Percentiles rank a stretch among this genome's conserved stretches.
phyloP scores from a whole-genome alignment of 1,284 basidiomycete species.

The Cryptococcus deneoformans region DNA sequence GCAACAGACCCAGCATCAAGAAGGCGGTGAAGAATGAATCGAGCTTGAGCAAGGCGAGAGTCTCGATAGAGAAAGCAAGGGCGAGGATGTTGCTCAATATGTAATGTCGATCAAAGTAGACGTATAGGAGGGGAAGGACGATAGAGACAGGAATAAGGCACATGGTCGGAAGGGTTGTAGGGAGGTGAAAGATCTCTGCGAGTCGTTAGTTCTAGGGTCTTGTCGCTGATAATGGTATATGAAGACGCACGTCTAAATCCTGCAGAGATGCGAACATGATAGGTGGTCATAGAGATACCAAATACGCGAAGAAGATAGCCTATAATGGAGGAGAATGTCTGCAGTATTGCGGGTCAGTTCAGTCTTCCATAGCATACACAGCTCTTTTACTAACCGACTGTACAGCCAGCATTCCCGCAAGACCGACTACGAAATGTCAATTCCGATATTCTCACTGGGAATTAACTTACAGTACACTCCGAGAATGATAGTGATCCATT shows the following conservation, averaged over 20 bases:
- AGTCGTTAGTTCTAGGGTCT: not conserved
- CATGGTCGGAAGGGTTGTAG: slow-evolving; percentile 54
- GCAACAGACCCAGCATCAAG: slow-evolving; percentile 74
- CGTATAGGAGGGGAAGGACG: slow-evolving; percentile 67
- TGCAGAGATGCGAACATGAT: slow-evolving; percentile 43
- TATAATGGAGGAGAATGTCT: slow-evolving; percentile 39
- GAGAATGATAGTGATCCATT: slow-evolving; percentile 63
- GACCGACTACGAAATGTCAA: slow-evolving; percentile 24
- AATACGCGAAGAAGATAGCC: slow-evolving; percentile 19
- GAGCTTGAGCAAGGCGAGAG: slow-evolving; percentile 75
- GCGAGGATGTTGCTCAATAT: slow-evolving; percentile 77
- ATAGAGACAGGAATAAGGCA: slow-evolving; percentile 63
- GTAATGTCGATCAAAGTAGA: slow-evolving; percentile 62
- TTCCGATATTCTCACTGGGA: not conserved
- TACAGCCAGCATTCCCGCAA: slow-evolving; percentile 43
- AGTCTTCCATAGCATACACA: not conserved
- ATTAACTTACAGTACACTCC: slow-evolving; percentile 62
- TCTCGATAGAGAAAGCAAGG: slow-evolving; percentile 78
- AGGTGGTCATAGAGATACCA: slow-evolving; percentile 24
- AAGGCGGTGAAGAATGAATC: slow-evolving; percentile 89
- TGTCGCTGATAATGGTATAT: not conserved
- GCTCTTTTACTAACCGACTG: slow-evolving; percentile 34
- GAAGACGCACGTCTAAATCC: slow-evolving; percentile 41
- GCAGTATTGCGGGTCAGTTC: not conserved
- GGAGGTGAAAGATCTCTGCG: slow-evolving; percentile 44